Base-by-base conservation (phyloP, 2,329 filamentous ascomycete species). In the Keithomyces neogunnii region DNA sequence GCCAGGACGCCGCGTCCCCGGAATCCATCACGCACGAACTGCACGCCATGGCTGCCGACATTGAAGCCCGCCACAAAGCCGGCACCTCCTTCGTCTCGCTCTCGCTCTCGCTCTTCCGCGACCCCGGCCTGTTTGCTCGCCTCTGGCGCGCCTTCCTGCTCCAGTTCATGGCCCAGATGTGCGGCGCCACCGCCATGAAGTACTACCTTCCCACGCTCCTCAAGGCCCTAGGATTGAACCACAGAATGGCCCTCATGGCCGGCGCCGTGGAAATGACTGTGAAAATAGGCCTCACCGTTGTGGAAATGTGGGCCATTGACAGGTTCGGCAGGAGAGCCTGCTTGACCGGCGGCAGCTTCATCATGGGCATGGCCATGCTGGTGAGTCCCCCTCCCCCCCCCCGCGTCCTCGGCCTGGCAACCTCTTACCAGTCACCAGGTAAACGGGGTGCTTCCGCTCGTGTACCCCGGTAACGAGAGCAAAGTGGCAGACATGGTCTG, bases 91-190 rank as follows among this genome's bases (percentile, higher is more conserved):
- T 53, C 45, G 45, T 57, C 32, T 50, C 51, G 7, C 56, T 57
- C 1, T 54, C 57, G 3, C 67, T 66, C n/a, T 69, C 69, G 6
- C 68, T 82, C 1, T 77, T 82, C 60, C 70, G 67, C 3, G 66
- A 79, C 32, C 62, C 65, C 11, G 63, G 69, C 10, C 64, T 82
- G 1, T 76, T 75, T 58, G 68, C 72, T 11, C 70, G 79, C 0
- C 66, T 82, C 11, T 82, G 79, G 80, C 71, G 78, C 19, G 77
- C 77, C 1, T 71, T 76, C 0, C 63, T 81, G 1, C 67, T 82
- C 4, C 78, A 81, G 60, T 81, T 82, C 62, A 77, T 82, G 74
- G 75, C 76, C 0, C 77, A 80, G 56, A 77, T 81, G 74, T 80
- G 76, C 56, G 78, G 79, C 26, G 77, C 77, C 11, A 77, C 77